Evolutionary conservation across 768 basidiomycete species (phyloP), one percentile per base, ranked within the genome.

Genomic region (Pholiota molesta): DNA sequence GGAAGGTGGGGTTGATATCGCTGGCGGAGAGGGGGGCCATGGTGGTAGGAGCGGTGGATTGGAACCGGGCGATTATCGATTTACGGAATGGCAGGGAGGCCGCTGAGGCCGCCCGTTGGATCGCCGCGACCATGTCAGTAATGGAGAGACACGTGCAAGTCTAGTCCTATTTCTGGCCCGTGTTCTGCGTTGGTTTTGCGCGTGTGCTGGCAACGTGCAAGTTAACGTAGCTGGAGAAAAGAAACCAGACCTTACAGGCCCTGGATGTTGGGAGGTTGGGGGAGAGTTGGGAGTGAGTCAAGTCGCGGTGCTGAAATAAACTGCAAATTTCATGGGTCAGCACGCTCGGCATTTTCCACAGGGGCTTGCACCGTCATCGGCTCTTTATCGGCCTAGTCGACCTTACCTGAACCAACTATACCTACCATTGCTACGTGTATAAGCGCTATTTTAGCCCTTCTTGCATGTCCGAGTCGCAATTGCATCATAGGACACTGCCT

Each of bases 1-100:
- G 83, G 52, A 97, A 82, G 61, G 88, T 81, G 2, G 91, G 93
- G 77, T 97, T 98, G 75, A 98, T 86, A 44, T 86, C 82, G 58
- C 88, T 82, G 62, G 84, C 64, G 35, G 90, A 86, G 67, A 97
- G 84, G n/a, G n/a, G n/a, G 64, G 77, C 81, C 87, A 87, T 88
- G 42, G 69, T 66, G 42, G 72, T 65, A 47, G 45, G 64, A 60
- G 40, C 61, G 52, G 56, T 67, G 35, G 55, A 62, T 60, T 42
- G 62, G 40, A 42, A 53, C 39, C 52, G 55, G 10, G 51, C 29
- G 59, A 61, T 66, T 65, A 70, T 67, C 65, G 62, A 66, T 68
- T 59, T 60, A 53, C 58, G 58, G 45, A 49, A 49, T 10, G 47
- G 47, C 19, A 59, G 9, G 35, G 21, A 44, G 13, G 56, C 56